Base-by-base conservation (phyloP, 2,329 filamentous ascomycete genomes). In the Elsinoe arachidis region DNA sequence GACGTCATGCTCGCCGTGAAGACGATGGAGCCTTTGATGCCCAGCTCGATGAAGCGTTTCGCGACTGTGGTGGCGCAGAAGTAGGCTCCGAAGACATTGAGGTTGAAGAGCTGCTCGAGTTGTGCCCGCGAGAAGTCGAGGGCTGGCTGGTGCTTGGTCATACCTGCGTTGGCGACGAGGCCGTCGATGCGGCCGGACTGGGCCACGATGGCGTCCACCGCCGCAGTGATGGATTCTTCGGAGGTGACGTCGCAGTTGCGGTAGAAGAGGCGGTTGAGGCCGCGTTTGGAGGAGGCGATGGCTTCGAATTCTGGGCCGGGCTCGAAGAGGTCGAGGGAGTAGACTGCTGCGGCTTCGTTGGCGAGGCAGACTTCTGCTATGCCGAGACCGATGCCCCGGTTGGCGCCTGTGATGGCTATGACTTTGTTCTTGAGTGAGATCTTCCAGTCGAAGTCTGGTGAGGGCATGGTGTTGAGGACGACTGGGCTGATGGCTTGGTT, bases 1-100 rank as follows among this genome's bases (percentile, higher is more conserved):
- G 69, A 73, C 0, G 76, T 74, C 75, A 78, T 77, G 5, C 67
- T 71, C 3, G 74, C 74, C 0, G 74, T 77, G 62, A 76, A 77
- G 5, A 77, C 74, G 21, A 77, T 70, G 3, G 69, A 71, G 3
- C 74, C 75, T 59, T 74, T 75, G 17, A 61, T 55, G n/a, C 59
- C 59, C 4, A 61, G 34, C 35, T 59, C 41, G 39, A 59, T 61
- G 57, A 61, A 61, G 26, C 47, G 59, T 7, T 57, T 41, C 23
- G 57, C 59, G 7, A 54, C 59, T 26, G 69, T 70, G 2, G 70
- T 65, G 0, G 74, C 74, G 7, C 70, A 71, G 62, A 73, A 76
- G 62, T 76, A 78, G 0, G 74, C 68, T 0, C 74, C 74, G 35
- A 59, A 64, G 14, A 64, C 63, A 55, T 63, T 64, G 38, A 68